Percentiles rank a stretch among this genome's conserved stretches.
These are phyloP conservation scores for Quercus aquifolioides DNA, from an alignment of 306 rosid species.

Conservation along the genomic window DNA sequence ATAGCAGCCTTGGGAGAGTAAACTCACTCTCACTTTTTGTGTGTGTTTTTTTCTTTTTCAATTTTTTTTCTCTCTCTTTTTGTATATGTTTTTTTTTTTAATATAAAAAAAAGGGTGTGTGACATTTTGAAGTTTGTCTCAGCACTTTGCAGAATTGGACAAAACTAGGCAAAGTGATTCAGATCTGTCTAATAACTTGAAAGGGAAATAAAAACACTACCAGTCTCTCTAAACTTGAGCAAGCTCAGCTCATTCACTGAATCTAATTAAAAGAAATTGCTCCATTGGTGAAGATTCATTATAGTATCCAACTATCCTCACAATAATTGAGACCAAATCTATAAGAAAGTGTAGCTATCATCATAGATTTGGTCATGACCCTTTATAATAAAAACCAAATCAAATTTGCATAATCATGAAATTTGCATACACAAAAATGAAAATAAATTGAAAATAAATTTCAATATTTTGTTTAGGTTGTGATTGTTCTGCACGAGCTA, in stretches of 20 bases:
- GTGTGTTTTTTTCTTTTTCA: no score
- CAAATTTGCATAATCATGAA: neutral
- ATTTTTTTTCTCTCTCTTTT: neutral
- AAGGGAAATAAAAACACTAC: neutral
- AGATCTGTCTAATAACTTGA: neutral
- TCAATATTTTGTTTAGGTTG: no score
- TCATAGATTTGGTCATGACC: neutral
- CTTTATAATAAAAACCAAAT: neutral
- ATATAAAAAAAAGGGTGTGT: no score
- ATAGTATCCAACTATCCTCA: neutral
- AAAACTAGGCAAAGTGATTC: slow-evolving; percentile 21
- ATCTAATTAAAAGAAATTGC: neutral
- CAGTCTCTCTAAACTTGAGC: neutral
- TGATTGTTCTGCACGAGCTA: neutral
- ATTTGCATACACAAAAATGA: no score
- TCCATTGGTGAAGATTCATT: neutral
- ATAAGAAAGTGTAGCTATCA: neutral
- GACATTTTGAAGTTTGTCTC: slow-evolving; percentile 2
- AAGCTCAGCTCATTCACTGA: neutral
- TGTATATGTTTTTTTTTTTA: neutral
- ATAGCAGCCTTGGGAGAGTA: slow-evolving; percentile 24
- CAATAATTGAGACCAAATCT: neutral
- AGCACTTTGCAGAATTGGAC: slow-evolving; percentile 26
- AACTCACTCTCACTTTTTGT: neutral
- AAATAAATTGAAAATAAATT: no score